Evolutionary conservation across 2,329 filamentous ascomycete species (phyloP), one percentile per base, ranked within the genome.

Genomic region (Tolypocladium paradoxum): DNA sequence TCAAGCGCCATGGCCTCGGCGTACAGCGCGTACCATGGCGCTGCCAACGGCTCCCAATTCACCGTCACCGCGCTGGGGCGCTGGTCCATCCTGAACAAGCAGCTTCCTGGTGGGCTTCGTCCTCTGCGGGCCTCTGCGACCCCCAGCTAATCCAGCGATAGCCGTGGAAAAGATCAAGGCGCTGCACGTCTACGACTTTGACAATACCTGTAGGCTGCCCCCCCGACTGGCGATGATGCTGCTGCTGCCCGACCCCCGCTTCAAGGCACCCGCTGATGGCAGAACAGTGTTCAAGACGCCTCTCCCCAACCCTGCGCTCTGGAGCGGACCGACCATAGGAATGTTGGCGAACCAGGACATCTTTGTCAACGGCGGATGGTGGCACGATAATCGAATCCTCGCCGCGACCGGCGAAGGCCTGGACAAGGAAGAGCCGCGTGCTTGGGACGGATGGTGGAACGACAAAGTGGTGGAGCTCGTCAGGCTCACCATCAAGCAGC

Each of bases 371-470:
- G 92, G 91, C 59, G 90, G 92, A 57, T 99, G 93, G 93, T 99
- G 93, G 93, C 93, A 99, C 70, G 91, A 97, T 65, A 81, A 83
- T 45, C 83, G 82, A 57, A 91, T 99, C 57, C 82, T 99, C 27
- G 83, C 86, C 12, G 85, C 91, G 2, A 96, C 90, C 1, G 93
- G 93, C 51, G 80, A 90, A 54, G 93, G 93, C 18, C 67, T 85
- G 6, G 88, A 89, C 50, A 81, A 81, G 54, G 93, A 97, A 70
- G 91, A 97, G 68, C 75, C 79, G 43, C 83, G 84, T 27, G 91
- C 81, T 11, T 99, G 92, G 92, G 75, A 87, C 54, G 90, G 90
- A 36, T 96, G 89, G 87, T 99, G 93, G 93, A 97, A 97, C 64
- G 92, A 97, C 65, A 83, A 87, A 61, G 85, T 99, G 55, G 84